Evolutionary conservation across 2,329 filamentous ascomycete genomes (phyloP), one percentile per base, ranked within the genome.

Genomic region (Knufia fluminis): DNA sequence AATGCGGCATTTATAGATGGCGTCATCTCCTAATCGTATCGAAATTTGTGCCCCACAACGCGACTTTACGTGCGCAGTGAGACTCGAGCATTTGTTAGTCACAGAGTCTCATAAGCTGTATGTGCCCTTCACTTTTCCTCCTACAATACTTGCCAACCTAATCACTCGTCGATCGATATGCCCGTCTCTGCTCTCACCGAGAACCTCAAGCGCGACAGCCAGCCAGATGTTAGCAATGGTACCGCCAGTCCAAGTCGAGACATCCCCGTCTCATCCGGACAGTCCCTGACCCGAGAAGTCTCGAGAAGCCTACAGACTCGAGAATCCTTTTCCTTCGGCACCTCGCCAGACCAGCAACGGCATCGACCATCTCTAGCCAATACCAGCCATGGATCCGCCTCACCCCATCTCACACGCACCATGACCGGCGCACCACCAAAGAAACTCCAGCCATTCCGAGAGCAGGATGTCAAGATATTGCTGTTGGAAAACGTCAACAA

Each of bases 401-500:
- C 57, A 9, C 53, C 62, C 50, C 69, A 64, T 48, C 64, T 71
- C 42, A 66, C 60, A 52, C 69, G 68, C 57, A 67, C 65, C 35
- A 66, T 67, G 36, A 68, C 75, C 31, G 57, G 69, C 31, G 68
- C 71, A 38, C 63, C 72, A 8, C 55, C 66, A 14, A 96, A 95
- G 71, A 84, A 84, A 59, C 73, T 98, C 59, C 96, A 96, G 73
- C 92, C 92, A 14, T 98, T 98, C 71, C 84, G 91, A 64, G 92
- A 89, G 19, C 82, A 91, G 64, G 91, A 97, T 64, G 89, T 98
- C 71, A 97, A 96, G 73, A 94, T 98, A 50, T 72, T 98, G 50
- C 77, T 98, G 16, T 74, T 98, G 26, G 92, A 98, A 67, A 98
- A 97, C 69, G 86, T 98, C 63, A 98, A 98, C 67, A 74, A 87